These are phyloP conservation scores for Penium margaritaceum DNA, from an alignment of 139 green algal genomes.

Conservation along the genomic window DNA sequence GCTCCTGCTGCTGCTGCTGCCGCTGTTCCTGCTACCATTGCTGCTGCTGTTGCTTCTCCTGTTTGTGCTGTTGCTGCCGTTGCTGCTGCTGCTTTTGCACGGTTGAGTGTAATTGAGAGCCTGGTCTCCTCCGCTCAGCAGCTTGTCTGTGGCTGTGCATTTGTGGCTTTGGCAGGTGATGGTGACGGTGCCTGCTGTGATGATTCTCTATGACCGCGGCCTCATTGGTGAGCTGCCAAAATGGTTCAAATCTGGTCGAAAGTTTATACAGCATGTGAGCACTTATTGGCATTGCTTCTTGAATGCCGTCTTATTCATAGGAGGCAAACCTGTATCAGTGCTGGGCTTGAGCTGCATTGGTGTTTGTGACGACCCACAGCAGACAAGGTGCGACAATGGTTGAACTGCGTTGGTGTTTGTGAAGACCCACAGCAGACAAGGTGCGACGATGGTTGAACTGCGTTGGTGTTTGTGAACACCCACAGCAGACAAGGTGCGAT, in stretches of 20 bases:
- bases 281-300: not conserved
- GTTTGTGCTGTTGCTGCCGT: not conserved
- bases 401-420: too few relatives aligned
- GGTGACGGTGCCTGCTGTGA: conserved; percentile 39
- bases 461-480: too few relatives aligned
- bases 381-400: too few relatives aligned
- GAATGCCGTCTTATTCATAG: not conserved
- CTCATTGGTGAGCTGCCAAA: conserved; percentile 24
- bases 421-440: too few relatives aligned
- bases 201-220: conserved; percentile 47
- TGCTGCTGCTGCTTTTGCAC: not conserved
- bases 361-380: too few relatives aligned
- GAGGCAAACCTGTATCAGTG: conserved; percentile 10
- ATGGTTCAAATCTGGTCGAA: not conserved
- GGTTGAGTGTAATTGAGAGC: not conserved
- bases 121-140: not conserved
- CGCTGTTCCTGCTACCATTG: not conserved
- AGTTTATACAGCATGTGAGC: not conserved
- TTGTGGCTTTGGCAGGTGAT: conserved; percentile 45
- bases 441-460: too few relatives aligned
- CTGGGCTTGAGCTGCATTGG: too few relatives aligned
- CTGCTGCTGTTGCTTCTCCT: too few relatives aligned
- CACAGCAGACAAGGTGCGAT: too few relatives aligned
- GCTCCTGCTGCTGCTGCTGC: not conserved
- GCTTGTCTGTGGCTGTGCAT: too few relatives aligned